These are phyloP conservation scores for Phytophthora citricola DNA, from an alignment of 352 stramenopile species.

Conservation along the genomic window DNA sequence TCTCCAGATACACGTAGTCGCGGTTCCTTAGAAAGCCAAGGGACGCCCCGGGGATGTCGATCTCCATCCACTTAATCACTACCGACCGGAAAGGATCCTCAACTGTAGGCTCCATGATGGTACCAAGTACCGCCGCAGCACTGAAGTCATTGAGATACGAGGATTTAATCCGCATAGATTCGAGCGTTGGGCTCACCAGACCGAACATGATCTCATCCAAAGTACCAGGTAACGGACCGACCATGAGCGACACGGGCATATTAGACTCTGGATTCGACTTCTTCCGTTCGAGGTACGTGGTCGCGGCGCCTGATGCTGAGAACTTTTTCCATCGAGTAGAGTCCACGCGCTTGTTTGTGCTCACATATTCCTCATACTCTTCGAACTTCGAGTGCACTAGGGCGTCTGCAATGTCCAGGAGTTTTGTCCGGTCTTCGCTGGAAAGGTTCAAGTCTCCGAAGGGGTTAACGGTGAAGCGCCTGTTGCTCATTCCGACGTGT, in stretches of 20 bases:
- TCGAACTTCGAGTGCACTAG: slow-evolving; percentile 19
- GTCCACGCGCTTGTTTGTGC: slow-evolving; percentile 15
- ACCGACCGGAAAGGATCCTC: slow-evolving; percentile 41
- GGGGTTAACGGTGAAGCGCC: not conserved
- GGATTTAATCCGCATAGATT: slow-evolving; percentile 29
- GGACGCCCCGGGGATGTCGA: slow-evolving; percentile 11
- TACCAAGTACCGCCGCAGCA: slow-evolving; percentile 46
- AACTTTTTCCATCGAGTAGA: slow-evolving; percentile 25
- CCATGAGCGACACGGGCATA: slow-evolving; percentile 22
- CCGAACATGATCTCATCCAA: slow-evolving; percentile 48
- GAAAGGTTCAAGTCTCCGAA: not conserved
- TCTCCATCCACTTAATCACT: slow-evolving; percentile 28
- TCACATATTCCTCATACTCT: slow-evolving; percentile 20
- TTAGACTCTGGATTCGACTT: slow-evolving; percentile 22
- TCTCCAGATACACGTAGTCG: slow-evolving; percentile 31
- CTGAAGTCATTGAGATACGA: slow-evolving; percentile 27
- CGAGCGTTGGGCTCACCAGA: slow-evolving; percentile 27
- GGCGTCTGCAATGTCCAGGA: slow-evolving; percentile 8
- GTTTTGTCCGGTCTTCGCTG: slow-evolving; percentile 17
- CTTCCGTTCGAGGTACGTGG: slow-evolving; percentile 15
- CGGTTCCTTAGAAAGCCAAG: slow-evolving; percentile 23
- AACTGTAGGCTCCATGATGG: slow-evolving; percentile 39
- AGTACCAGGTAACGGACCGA: slow-evolving; percentile 30
- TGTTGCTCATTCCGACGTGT: slow-evolving; percentile 2
- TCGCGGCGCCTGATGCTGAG: not conserved